Evolutionary conservation across 2,329 filamentous ascomycete species (phyloP), one percentile per base, ranked within the genome.

Genomic region (Diplodia seriata): DNA sequence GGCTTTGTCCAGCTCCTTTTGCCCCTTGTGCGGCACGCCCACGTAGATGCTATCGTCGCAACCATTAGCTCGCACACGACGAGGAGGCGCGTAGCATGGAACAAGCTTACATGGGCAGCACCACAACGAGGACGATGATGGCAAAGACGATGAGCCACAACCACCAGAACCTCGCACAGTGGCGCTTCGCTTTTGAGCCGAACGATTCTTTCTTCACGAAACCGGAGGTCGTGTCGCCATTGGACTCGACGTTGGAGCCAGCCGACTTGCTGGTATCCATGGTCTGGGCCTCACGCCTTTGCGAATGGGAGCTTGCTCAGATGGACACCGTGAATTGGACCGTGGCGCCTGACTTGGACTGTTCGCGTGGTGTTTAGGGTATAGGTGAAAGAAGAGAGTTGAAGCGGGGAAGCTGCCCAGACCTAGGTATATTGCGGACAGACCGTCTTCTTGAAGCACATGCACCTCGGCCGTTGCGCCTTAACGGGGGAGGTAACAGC

Each of bases 81-180:
- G 33, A 20, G 18, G 23, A n/a, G 15, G 14, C 18, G 40, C 23
- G 51, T 38, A n/a, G 15, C 9, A 14, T 38, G 20, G n/a, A 15
- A 3, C 3, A n/a, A 26, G 84, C 87, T 85, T 81, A 90, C 88
- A 90, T 76, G 49, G 88, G 79, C 49, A 86, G 81, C 20, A 90
- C 83, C 47, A 88, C 79, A 15, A 90, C 76, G 40, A 87, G 81
- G 53, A 85, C 75, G 54, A 87, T 76, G 69, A 82, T 71, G 68
- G 84, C 74, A 63, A 87, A 75, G 18, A 81, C 74, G 68, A 90
- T 78, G 68, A 89, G 75, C 72, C 88, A 83, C 70, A 83, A 73
- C 87, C 88, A 90, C 88, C 88, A 90, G 72, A 85, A 89, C 26
- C 69, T 72, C 38, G 62, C 67, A 64, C 72, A 73, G 59, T 75